Conservation (phyloP, 2,329 filamentous ascomycete species). For the Hypoxylon sp. region DNA sequence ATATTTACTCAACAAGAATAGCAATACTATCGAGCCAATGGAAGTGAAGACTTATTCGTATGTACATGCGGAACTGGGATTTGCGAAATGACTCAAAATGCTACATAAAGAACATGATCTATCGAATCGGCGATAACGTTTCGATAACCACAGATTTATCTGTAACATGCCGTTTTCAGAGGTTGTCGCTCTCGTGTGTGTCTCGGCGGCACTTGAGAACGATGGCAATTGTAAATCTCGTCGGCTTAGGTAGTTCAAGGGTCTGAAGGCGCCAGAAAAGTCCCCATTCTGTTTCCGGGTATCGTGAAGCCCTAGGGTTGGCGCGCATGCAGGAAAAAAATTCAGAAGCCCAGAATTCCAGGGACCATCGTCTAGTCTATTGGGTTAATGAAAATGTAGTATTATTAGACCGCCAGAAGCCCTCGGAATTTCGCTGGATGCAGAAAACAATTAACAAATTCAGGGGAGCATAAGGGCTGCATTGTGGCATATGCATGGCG, state of each 20-base stretch:
- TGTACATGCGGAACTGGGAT: conserved; percentile 6
- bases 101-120: conserved; percentile 17
- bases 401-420: conserved; percentile 44
- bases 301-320: conserved; percentile 21
- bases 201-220: conserved; percentile 17
- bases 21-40: conserved; percentile 1
- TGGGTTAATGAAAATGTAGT: conserved; percentile 31
- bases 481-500: conserved; percentile 19
- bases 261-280: conserved; percentile 13
- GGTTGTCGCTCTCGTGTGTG: conserved; percentile 14
- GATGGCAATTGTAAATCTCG: conserved; percentile 6
- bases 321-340: conserved; percentile 33
- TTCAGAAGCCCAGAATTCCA: conserved; percentile 20
- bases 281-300: conserved; percentile 18
- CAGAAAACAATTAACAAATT: conserved; percentile 26
- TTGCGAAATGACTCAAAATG: conserved; percentile 15
- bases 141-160: conserved; percentile 20
- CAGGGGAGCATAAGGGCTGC: conserved; percentile 32
- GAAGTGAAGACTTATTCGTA: neutral
- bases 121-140: conserved; percentile 6
- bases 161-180: conserved; percentile 25
- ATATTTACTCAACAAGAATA: conserved; percentile 20
- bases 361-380: conserved; percentile 28
- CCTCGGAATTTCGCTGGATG: conserved; percentile 30
- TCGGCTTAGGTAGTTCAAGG: conserved; percentile 13